These are phyloP conservation scores for Cladophialophora bantiana DNA, from an alignment of 2,329 filamentous ascomycete species.

Conservation along the genomic window DNA sequence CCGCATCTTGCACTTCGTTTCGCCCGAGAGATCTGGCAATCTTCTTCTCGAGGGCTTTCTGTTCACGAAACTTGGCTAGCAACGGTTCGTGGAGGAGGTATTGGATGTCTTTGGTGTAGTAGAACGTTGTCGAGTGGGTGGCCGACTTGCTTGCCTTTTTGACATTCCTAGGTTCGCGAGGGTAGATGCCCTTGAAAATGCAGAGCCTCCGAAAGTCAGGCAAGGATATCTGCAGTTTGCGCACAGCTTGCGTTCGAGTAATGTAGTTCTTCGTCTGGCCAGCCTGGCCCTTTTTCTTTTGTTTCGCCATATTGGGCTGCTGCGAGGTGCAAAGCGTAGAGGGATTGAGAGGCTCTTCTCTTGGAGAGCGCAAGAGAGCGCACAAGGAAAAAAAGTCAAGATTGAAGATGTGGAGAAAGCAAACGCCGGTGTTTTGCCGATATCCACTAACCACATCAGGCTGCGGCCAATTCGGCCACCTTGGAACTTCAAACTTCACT, in stretches of 20 bases:
- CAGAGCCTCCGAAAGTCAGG: constrained; percentile 97
- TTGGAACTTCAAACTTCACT: constrained; percentile 7
- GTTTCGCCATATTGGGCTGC: constrained; percentile 66
- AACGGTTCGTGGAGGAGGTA: constrained; percentile 97
- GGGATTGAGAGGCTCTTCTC: not conserved
- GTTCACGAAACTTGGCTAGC: constrained; percentile 92
- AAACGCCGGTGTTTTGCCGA: constrained; percentile 2
- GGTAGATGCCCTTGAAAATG: constrained; percentile 99
- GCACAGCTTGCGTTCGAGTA: constrained; percentile 93
- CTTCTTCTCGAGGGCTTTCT: constrained; percentile 97
- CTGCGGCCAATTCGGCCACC: constrained; percentile 13
- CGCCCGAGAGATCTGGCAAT: constrained; percentile 90
- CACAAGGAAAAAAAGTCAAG: constrained; percentile 24
- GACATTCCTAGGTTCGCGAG: constrained; percentile 93
- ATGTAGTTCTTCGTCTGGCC: constrained; percentile 98
- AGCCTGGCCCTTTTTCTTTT: constrained; percentile 90
- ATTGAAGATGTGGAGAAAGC: constrained; percentile 13
- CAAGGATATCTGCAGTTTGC: constrained; percentile 95
- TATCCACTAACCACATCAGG: not conserved
- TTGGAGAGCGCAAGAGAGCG: not conserved
- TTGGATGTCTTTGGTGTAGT: constrained; percentile 93
- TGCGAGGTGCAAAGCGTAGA: constrained; percentile 13
- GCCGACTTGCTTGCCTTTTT: constrained; percentile 95
- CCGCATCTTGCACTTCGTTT: constrained; percentile 87
- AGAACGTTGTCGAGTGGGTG: constrained; percentile 90